Percentiles rank a stretch among this genome's conserved stretches.
phyloP scores from a whole-genome alignment of 2,329 filamentous ascomycete species.

The Phoma herbarum region DNA sequence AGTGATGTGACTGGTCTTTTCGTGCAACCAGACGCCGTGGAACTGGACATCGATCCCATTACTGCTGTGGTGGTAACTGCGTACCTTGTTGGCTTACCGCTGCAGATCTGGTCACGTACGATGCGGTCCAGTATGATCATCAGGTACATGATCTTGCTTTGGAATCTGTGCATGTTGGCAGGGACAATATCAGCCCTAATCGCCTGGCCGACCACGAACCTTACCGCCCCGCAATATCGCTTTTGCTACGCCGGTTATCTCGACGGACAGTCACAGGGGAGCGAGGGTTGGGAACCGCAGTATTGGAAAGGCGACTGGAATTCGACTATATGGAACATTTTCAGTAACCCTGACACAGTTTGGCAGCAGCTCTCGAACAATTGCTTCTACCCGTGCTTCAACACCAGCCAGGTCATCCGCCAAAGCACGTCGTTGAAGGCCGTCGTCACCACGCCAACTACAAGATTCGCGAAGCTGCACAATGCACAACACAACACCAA shows the following conservation, averaged over 20 bases:
- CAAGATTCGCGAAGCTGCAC: constrained; percentile 22
- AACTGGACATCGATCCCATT: constrained; percentile 27
- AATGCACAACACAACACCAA: constrained; percentile 1
- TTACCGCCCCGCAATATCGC: constrained; percentile 19
- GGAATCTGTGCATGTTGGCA: constrained; percentile 22
- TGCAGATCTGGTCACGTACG: constrained; percentile 25
- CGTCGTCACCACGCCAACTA: constrained; percentile 13
- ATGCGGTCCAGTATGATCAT: constrained; percentile 21
- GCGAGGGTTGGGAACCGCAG: constrained; percentile 19
- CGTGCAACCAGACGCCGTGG: constrained; percentile 22
- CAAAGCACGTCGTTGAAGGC: constrained; percentile 15
- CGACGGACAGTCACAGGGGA: constrained; percentile 7
- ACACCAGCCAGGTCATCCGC: constrained; percentile 16
- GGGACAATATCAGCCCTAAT: constrained; percentile 19
- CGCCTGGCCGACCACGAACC: constrained; percentile 17
- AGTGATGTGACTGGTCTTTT: background rate
- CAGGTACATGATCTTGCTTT: constrained; percentile 21
- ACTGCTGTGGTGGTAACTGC: constrained; percentile 22
- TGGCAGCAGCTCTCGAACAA: constrained; percentile 20
- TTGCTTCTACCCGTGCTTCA: constrained; percentile 27
- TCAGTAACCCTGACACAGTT: constrained; percentile 6
- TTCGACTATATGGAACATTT: constrained; percentile 13
- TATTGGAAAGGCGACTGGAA: constrained; percentile 22
- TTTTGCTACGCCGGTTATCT: constrained; percentile 19
- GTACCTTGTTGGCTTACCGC: constrained; percentile 18